Evolutionary conservation across 1,284 basidiomycete species (phyloP).

Genomic region (Moesziomyces sp.): DNA sequence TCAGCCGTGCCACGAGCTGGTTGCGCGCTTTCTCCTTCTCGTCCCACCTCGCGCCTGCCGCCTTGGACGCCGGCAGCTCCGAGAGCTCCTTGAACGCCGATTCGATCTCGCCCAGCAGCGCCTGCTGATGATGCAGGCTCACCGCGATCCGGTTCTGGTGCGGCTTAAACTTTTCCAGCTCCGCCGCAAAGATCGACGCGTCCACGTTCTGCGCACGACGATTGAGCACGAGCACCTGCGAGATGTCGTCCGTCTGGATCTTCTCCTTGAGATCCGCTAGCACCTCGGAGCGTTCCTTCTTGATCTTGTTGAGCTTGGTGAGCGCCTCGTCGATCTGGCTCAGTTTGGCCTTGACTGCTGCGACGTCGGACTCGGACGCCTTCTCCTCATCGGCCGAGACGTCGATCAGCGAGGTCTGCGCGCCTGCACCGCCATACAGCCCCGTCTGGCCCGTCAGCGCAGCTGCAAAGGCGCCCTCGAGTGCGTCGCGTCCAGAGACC

Average conservation of each 20-base stretch:
- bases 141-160: conserved; percentile 84
- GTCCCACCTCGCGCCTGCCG: conserved; percentile 78
- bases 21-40: conserved; percentile 80
- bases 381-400: conserved; percentile 50
- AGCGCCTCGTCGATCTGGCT: conserved; percentile 54
- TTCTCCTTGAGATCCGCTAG: conserved; percentile 94
- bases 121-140: conserved; percentile 81
- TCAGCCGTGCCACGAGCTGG: conserved; percentile 78
- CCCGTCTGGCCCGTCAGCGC: conserved; percentile 65
- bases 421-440: conserved; percentile 20
- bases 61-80: conserved; percentile 64
- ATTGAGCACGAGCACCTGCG: conserved; percentile 90
- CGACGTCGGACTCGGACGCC: conserved; percentile 28
- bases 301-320: conserved; percentile 56
- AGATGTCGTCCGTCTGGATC: conserved; percentile 96
- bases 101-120: conserved; percentile 71
- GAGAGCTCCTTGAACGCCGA: conserved; percentile 39
- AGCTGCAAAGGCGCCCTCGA: conserved; percentile 78
- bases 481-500: conserved; percentile 71
- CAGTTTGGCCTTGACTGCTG: conserved; percentile 38
- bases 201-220: conserved; percentile 85
- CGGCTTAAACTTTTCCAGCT: conserved; percentile 93
- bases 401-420: conserved; percentile 46
- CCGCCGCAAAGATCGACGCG: conserved; percentile 86
- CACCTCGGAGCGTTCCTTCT: conserved; percentile 80